Evolutionary conservation across 176 grass and related monocot genomes (phyloP).

Genomic region (Pontederia crassipes): DNA sequence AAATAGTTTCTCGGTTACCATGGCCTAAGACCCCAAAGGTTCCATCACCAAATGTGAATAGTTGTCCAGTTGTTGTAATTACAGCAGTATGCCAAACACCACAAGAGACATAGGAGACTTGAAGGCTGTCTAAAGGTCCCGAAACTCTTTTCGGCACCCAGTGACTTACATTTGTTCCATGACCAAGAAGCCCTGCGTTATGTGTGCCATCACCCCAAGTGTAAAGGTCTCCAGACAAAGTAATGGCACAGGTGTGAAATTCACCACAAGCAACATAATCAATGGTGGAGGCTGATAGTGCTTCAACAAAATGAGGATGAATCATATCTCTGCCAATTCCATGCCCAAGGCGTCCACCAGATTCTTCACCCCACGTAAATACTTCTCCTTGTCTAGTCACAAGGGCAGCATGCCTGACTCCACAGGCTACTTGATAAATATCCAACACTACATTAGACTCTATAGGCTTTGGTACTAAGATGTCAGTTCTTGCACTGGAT

Average conservation of each 20-base stretch:
- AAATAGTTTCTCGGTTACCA: slow-evolving; percentile 61
- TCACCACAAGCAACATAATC: slow-evolving; percentile 84
- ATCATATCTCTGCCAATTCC: slow-evolving; percentile 56
- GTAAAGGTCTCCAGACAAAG: slow-evolving; percentile 68
- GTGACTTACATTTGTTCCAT: slow-evolving; percentile 82
- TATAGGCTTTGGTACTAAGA: slow-evolving; percentile 80
- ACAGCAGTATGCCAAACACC: slow-evolving; percentile 94
- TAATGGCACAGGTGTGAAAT: slow-evolving; percentile 91
- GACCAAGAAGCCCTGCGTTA: slow-evolving; percentile 88
- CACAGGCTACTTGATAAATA: slow-evolving; percentile 74
- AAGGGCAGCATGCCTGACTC: slow-evolving; percentile 75
- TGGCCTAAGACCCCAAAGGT: slow-evolving; percentile 93
- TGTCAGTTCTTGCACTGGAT: slow-evolving; percentile 35
- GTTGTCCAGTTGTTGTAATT: slow-evolving; percentile 55
- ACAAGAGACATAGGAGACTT: slow-evolving; percentile 73
- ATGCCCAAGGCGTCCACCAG: slow-evolving; percentile 70
- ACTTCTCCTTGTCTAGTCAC: slow-evolving; percentile 81
- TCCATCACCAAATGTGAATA: slow-evolving; percentile 95
- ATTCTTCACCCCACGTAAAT: slow-evolving; percentile 97
- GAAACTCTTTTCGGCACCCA: slow-evolving; percentile 97
- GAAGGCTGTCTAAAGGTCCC: slow-evolving; percentile 75
- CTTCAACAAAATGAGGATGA: slow-evolving; percentile 69
- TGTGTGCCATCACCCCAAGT: slow-evolving; percentile 95
- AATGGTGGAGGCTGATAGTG: slow-evolving; percentile 49
- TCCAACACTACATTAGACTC: slow-evolving; percentile 98